Percentiles rank a stretch among this genome's conserved stretches.
phyloP scores from a whole-genome alignment of 2,329 filamentous ascomycete species.

The Aspergillus felis region DNA sequence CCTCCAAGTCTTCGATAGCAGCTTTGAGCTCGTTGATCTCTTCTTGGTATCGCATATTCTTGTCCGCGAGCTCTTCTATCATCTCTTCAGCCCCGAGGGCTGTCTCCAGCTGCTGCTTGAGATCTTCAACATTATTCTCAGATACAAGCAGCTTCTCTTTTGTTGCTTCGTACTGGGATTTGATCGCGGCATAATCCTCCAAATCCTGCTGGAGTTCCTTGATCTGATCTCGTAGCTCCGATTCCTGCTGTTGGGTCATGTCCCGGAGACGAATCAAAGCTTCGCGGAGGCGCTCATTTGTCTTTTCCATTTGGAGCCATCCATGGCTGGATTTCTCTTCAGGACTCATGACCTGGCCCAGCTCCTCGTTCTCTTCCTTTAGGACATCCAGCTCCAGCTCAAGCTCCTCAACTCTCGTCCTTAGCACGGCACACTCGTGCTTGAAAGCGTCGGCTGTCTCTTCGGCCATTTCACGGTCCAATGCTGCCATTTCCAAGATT shows the following conservation, averaged over 20 bases:
- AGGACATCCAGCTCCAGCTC: conserved; percentile 85
- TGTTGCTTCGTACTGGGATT: conserved; percentile 64
- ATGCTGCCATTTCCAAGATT: conserved; percentile 76
- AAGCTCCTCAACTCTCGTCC: conserved; percentile 74
- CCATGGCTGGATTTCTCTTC: conserved; percentile 84
- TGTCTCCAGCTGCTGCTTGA: conserved; percentile 86
- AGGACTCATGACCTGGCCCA: conserved; percentile 76
- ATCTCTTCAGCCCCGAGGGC: conserved; percentile 86
- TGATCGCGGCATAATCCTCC: conserved; percentile 62
- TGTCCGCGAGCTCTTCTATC: conserved; percentile 85
- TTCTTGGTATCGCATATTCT: conserved; percentile 78
- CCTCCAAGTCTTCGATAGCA: conserved; percentile 82
- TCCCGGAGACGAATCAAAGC: conserved; percentile 82
- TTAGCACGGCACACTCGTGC: conserved; percentile 72
- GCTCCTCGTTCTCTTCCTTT: conserved; percentile 79
- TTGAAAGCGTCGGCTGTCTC: conserved; percentile 82
- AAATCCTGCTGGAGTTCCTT: conserved; percentile 69
- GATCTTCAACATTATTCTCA: conserved; percentile 74
- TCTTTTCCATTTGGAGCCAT: conserved; percentile 87
- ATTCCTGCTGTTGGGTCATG: conserved; percentile 78
- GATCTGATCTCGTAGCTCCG: conserved; percentile 71
- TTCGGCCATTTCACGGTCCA: conserved; percentile 95
- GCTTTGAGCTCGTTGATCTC: conserved; percentile 77
- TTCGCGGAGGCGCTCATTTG: conserved; percentile 81
- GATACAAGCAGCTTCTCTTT: conserved; percentile 70